phyloP scores from a whole-genome alignment of 805 yeast genomes.

The Schwanniomyces yamadae region DNA sequence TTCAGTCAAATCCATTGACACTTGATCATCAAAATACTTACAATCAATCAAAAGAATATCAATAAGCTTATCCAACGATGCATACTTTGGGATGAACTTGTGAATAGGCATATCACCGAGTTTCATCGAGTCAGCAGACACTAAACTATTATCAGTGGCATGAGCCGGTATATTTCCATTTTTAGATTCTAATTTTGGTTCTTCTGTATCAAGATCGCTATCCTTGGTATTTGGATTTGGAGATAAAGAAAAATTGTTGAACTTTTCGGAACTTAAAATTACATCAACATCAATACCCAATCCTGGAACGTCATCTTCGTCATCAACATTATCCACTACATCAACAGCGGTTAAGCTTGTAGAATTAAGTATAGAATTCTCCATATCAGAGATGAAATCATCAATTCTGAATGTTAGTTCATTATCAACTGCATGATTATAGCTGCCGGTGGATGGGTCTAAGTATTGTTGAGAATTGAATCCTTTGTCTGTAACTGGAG shows the following conservation, averaged over 20 bases:
- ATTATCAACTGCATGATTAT: constrained; percentile 27
- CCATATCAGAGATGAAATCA: constrained; percentile 32
- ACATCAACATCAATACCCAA: constrained; percentile 45
- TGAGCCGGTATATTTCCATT: too few relatives aligned
- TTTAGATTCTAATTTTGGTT: neutral
- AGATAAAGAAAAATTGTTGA: constrained; percentile 24
- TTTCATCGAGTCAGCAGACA: constrained; percentile 16
- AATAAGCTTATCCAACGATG: constrained; percentile 70
- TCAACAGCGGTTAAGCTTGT: constrained; percentile 16
- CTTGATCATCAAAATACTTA: constrained; percentile 49
- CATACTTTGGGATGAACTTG: constrained; percentile 42
- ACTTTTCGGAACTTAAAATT: constrained; percentile 39
- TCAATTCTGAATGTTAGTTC: constrained; percentile 37
- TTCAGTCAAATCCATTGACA: constrained; percentile 38
- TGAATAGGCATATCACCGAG: constrained; percentile 5
- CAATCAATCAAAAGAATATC: constrained; percentile 76
- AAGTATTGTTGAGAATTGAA: constrained; percentile 9
- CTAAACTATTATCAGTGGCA: constrained; percentile 12
- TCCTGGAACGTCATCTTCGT: constrained; percentile 38
- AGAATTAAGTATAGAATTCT: constrained; percentile 15
- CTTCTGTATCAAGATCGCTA: neutral
- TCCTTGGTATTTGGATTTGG: constrained; percentile 7
- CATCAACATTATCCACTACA: constrained; percentile 31
- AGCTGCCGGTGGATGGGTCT: constrained; percentile 18
- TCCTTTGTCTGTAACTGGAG: neutral